Base-by-base conservation (phyloP, 1,139 yeast species). In the Geotrichum phurueaensis region DNA sequence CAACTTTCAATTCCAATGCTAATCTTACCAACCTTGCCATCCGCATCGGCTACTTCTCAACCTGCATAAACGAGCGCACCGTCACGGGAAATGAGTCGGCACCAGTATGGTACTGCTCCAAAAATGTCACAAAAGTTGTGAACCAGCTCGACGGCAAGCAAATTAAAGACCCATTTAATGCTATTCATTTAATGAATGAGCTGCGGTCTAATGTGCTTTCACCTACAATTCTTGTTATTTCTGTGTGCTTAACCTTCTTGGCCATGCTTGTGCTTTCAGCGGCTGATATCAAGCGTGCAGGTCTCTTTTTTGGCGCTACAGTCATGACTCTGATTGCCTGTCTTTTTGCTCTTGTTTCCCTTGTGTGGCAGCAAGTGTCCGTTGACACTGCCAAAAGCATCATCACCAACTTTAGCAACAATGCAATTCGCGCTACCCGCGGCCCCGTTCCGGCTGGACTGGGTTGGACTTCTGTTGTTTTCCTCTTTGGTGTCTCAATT, bases 351-450 rank as follows among this genome's bases (percentile, higher is more conserved):
- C 61, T 69, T 27, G 57, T 70, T 9, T 67, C 66, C 31, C 65
- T 70, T 68, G 65, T 67, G 15, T 70, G 71, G 70, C 73, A 70
- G 56, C 72, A 70, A 58, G 64, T 67, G 18, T 53, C 64, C 13
- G 66, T 65, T 27, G 60, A 60, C 49, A 63, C 65, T 18, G 62
- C 66, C 15, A 55, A 61, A 13, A 51, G 58, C 20, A 61, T 65
- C 7, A 54, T 66, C 22, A 56, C 56, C 48, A 59, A 63, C 36
- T 50, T 69, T 10, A 59, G 62, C 45, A 59, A 54, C 57, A 50
- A 54, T 22, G 57, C 62, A 36, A 54, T 61, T 22, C 36, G 23
- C 7, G 54, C 58, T 13, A 33, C 51, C 1, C 49, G 54, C 7
- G 63, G 63, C 27, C 45, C 58, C 22, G 59, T 57, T 0, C 60